Base-by-base conservation (phyloP, 2,329 filamentous ascomycete species). In the Hymenoscyphus albidus region DNA sequence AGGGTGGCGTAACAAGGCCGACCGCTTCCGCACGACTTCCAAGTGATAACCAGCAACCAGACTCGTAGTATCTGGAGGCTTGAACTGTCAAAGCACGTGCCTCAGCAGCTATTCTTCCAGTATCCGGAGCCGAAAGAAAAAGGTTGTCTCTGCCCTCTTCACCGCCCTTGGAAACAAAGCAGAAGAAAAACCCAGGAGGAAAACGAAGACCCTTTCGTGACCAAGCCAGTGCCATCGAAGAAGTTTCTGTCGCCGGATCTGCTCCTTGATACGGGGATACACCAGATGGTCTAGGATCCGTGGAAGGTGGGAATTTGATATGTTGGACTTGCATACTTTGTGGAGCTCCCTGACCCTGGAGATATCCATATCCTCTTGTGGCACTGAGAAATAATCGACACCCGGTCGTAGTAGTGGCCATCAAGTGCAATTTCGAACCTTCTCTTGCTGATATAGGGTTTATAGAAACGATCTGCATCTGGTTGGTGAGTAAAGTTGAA, bases 251-350 rank as follows among this genome's bases (percentile, higher is more conserved):
- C 13, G 69, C 62, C 35, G 68, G 64, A 57, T 73, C 71, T 6
- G 63, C 64, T n/a, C 64, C 62, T 62, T 65, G 57, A 40, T 68
- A 70, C 69, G 63, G 72, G 68, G 67, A 67, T 62, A 64, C 62
- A 61, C 62, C 67, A 62, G 67, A 67, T 68, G 67, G 67, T 77
- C 63, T 71, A 31, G 66, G 69, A 58, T 64, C 74, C 57, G 65
- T 70, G 48, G 80, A 77, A 0, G 95, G 95, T 1, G 96, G 95
- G 65, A 97, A 96, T 74, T 95, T 96, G 77, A 99, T 92, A 74
- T 96, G 95, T 71, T 96, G 90, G n/a, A 97, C 88, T 77, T 97
- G 93, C 92, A 99, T 97, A 77, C 92, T 97, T 71, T 91, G 93
- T 0, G 95, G 93, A 0, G 91, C 88, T 64, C 63, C 80, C 78